phyloP scores from a whole-genome alignment of 2,329 filamentous ascomycete species.

The Colletotrichum higginsianum region DNA sequence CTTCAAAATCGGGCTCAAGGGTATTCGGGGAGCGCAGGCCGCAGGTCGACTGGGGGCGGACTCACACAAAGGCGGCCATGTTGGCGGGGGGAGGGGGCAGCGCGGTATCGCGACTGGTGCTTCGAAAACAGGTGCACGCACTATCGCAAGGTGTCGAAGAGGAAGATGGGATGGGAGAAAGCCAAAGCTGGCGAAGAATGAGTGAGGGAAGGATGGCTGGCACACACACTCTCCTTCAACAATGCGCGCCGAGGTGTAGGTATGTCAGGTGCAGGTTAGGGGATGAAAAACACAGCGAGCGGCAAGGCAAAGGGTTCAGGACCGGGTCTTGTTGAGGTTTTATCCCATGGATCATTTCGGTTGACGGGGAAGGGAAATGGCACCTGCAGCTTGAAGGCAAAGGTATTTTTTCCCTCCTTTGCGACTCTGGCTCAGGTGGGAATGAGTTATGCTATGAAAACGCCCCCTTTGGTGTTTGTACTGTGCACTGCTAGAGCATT shows the following conservation, averaged over 20 bases:
- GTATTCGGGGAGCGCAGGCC: background rate
- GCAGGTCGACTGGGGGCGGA: conserved; percentile 1
- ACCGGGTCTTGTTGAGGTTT: conserved; percentile 44
- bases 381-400: conserved; percentile 19
- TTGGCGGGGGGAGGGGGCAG: conserved; percentile 23
- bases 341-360: conserved; percentile 45
- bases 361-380: conserved; percentile 42
- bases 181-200: conserved; percentile 16
- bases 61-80: conserved; percentile 40
- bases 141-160: background rate
- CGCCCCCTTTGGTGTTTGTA: conserved; percentile 19
- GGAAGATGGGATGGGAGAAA: conserved; percentile 26
- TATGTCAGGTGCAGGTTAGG: conserved; percentile 15
- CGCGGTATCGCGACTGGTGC: conserved; percentile 25
- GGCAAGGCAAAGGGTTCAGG: conserved; percentile 35
- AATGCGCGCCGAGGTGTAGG: conserved; percentile 33
- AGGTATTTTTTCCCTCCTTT: background rate
- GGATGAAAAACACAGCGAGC: conserved; percentile 28
- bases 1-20: conserved; percentile 14
- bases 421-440: conserved; percentile 5
- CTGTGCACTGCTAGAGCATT: conserved; percentile 15
- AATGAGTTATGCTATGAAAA: conserved; percentile 36
- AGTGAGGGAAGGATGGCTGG: conserved; percentile 13
- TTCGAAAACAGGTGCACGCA: conserved; percentile 6
- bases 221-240: conserved; percentile 15